Evolutionary conservation across 2,329 filamentous ascomycete species (phyloP), one percentile per base, ranked within the genome.

Genomic region (Cordyceps cateniannulata): DNA sequence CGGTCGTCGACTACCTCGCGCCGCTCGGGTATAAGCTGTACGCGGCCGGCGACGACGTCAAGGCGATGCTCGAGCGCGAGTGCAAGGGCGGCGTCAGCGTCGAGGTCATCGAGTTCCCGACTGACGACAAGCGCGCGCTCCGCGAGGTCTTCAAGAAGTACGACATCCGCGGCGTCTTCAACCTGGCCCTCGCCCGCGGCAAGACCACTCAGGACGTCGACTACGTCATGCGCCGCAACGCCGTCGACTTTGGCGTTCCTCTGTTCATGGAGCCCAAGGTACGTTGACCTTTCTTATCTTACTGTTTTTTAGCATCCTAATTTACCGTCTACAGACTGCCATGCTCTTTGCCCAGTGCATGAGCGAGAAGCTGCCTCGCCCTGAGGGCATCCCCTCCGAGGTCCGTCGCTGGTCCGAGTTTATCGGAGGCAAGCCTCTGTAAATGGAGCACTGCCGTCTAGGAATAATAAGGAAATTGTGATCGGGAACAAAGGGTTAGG

Each of bases 261-360:
- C 81, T 99, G 61, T 98, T 99, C 76, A 97, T 97, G 93, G 93
- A 98, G 80, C 91, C 93, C 59, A 93, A 95, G 88, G 92, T 96
- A 81, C 79, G 85, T 75, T 9, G 4, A 40, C 16, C 16, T 22
- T 22, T 22, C n/a, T 10, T 5, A 9, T 29, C 8, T n/a, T 42
- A 24, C 8, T 3, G 25, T 25, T 25, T 7, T 10, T 5, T 18
- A 10, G 49, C 38, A 35, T n/a, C 20, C 35, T 20, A 66, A 65
- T 74, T 77, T 69, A 78, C 65, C 48, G 0, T 48, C 14, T 14
- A 27, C 66, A 97, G 92, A 99, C 95, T 68, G 93, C 95, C 63
- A 87, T 95, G 66, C 89, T 98, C 69, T 98, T 98, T 71, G 92
- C 95, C 64, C 90, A 91, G 76, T 98, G 95, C 78, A 96, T 99